Evolutionary conservation across 441 rosid species (phyloP).

Genomic region (Melastoma candidum): DNA sequence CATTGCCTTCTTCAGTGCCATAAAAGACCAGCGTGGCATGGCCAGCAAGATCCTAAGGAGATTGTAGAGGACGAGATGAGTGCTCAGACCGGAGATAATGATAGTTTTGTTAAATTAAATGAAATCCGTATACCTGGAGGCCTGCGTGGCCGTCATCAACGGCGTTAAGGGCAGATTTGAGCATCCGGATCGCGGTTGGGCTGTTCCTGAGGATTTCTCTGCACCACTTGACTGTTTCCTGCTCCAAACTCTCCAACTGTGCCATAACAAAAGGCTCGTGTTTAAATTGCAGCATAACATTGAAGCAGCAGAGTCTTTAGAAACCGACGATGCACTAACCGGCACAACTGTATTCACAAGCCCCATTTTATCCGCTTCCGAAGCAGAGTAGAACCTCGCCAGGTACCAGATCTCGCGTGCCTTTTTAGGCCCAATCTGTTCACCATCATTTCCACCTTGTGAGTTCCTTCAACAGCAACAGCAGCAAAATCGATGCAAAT

Average conservation of each 20-base stretch:
- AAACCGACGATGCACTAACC: slow-evolving; percentile 30
- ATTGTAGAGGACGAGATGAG: not conserved
- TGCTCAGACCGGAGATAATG: not conserved
- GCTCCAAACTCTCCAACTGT: slow-evolving; percentile 69
- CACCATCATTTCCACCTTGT: slow-evolving; percentile 2
- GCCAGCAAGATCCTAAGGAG: slow-evolving; percentile 57
- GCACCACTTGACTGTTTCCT: slow-evolving; percentile 87
- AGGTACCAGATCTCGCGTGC: slow-evolving; percentile 96
- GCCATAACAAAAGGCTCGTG: not conserved
- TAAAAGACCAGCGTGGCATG: slow-evolving; percentile 76
- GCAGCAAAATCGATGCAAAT: not conserved
- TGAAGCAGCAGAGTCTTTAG: not conserved
- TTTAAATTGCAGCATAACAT: not conserved
- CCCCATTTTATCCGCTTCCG: slow-evolving; percentile 93
- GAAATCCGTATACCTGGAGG: slow-evolving; percentile 46
- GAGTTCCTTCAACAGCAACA: not conserved
- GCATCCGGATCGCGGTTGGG: slow-evolving; percentile 87
- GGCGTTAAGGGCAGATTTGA: slow-evolving; percentile 83
- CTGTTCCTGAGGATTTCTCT: slow-evolving; percentile 78
- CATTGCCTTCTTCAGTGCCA: slow-evolving; percentile 74
- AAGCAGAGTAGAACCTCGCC: slow-evolving; percentile 73
- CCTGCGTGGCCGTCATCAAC: slow-evolving; percentile 92
- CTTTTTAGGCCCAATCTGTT: slow-evolving; percentile 80
- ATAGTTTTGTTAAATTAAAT: too few relatives aligned
- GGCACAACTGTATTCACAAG: slow-evolving; percentile 79